A percentile compares a stretch with the other conserved stretches of the same genome.
Evolutionary conservation across 164 flowering plant genomes (phyloP).

Genomic region (Saururus chinensis): DNA sequence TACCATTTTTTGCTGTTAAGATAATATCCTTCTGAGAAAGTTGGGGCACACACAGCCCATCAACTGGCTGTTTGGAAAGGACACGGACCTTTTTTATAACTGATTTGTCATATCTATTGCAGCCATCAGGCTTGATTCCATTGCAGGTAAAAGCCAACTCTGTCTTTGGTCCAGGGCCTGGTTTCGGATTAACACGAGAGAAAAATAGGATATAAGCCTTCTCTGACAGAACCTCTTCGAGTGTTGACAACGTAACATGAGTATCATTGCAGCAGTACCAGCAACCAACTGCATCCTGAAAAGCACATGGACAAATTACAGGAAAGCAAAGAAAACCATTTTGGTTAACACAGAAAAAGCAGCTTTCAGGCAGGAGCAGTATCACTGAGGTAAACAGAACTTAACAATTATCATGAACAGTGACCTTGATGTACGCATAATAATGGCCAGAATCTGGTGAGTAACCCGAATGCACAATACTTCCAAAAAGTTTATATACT

Average conservation of each 20-base stretch:
- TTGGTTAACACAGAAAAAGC: not conserved
- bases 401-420: not conserved
- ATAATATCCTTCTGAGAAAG: conserved; percentile 16
- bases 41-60: conserved; percentile 18
- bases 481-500: conserved; percentile 81
- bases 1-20: conserved; percentile 24
- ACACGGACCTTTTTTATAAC: conserved; percentile 15
- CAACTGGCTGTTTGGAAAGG: conserved; percentile 16
- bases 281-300: conserved; percentile 72
- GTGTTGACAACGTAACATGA: conserved; percentile 51
- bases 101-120: conserved; percentile 33
- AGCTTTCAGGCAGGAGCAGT: not conserved
- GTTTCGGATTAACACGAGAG: conserved; percentile 60
- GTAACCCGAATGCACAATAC: conserved; percentile 90
- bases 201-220: conserved; percentile 92
- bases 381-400: not conserved
- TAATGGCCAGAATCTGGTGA: conserved; percentile 97
- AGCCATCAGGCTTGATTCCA: conserved; percentile 24
- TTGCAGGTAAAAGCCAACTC: conserved; percentile 24
- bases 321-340: not conserved
- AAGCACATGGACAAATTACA: conserved; percentile 2
- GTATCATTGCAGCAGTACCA: conserved; percentile 99
- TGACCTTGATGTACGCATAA: conserved; percentile 95
- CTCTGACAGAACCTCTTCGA: conserved; percentile 85
- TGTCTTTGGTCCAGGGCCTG: conserved; percentile 12